Evolutionary conservation across 306 rosid genomes (phyloP), one percentile per base, ranked within the genome.

Genomic region (Begonia peltatifolia): DNA sequence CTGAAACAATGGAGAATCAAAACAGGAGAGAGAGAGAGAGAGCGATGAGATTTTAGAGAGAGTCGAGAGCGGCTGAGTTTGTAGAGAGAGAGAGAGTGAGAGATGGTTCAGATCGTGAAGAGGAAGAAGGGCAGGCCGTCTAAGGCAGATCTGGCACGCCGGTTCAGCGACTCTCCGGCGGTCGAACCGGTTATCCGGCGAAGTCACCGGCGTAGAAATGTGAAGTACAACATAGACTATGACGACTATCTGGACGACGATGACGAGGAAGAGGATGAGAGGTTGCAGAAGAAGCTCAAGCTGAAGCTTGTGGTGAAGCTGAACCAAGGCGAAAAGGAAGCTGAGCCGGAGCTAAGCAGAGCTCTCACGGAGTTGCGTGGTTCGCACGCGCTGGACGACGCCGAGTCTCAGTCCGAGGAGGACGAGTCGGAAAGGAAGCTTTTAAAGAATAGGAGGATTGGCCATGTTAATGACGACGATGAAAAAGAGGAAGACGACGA

Each of bases 81-180:
- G 3, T n/a, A n/a, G 23, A 22, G 25, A 1, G 67, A 53, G 55
- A 52, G 60, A 52, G 58, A 15, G 56, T 30, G 38, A 50, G 56
- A 58, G 76, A 92, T 92, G 99, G 94, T 85, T 73, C 96, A 92
- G 96, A 92, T 92, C 96, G 99, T 79, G 78, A 73, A 77, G 79
- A 74, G 92, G 94, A 92, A 77, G 99, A 92, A 92, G 95, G 99
- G 99, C 0, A 73, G 99, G 9, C 96, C 99, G 3, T 92, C 99
- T 9, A 92, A 92, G 80, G 86, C 94, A 59, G 95, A 79, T 86
- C 99, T 92, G 50, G 99, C 93, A 12, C 84, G 87, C 43, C 88
- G 96, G 9, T 50, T 74, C 57, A 77, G 61, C 51, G 77, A 73
- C 9, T 65, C 75, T 17, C 80, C 76, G 76, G 66, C 38, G 5